Conservation (phyloP, 306 rosid species). For the Cyclanthera cordifolia region DNA sequence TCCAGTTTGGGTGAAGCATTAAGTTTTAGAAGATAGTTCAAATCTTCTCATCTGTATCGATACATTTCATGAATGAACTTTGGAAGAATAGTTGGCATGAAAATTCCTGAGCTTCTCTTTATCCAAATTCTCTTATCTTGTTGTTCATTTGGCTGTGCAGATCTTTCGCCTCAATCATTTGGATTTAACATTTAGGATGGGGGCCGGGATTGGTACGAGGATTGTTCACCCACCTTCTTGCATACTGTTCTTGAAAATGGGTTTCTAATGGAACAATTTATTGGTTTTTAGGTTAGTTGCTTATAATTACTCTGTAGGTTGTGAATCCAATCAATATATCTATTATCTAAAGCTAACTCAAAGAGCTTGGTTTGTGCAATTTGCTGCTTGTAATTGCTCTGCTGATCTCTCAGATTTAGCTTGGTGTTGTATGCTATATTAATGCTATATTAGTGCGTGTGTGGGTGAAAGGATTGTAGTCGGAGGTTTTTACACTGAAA, state of each 20-base stretch:
- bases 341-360: background rate
- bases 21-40: background rate
- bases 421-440: background rate
- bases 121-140: background rate
- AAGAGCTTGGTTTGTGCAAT: background rate
- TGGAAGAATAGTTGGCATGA: background rate
- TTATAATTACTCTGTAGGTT: background rate
- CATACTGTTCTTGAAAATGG: background rate
- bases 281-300: background rate
- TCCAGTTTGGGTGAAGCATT: background rate
- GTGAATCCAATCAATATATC: background rate
- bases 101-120: background rate
- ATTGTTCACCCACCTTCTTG: background rate
- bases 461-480: background rate
- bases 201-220: background rate
- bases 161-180: background rate
- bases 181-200: background rate
- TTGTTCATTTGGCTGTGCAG: background rate
- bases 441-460: too few relatives aligned
- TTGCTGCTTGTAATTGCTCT: background rate
- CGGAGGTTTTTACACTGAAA: background rate
- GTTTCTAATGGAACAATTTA: background rate
- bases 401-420: background rate
- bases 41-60: background rate
- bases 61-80: background rate